Base-by-base conservation (phyloP, 2,329 filamentous ascomycete genomes). In the Aspergillus pseudonomiae region DNA sequence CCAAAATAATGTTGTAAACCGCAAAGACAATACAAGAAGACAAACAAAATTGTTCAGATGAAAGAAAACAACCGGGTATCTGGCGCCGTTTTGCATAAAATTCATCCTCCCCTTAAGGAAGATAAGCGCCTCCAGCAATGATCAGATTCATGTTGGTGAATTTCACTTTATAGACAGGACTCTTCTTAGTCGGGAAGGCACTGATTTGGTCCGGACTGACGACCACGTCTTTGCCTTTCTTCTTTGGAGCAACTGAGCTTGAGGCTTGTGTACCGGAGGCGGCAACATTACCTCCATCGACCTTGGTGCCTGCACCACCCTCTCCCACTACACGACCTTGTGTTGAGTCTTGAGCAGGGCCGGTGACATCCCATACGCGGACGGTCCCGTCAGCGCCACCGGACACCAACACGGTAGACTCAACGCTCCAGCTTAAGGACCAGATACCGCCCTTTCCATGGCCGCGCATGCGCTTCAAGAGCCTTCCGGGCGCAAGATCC, bases 81-180 rank as follows among this genome's bases (percentile, higher is more conserved):
- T 59, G 62, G 62, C 66, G 60, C 66, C 65, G 60, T 41, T 59
- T 57, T 64, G 61, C 67, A 67, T 58, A 55, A 34, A 67, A 63
- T 52, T 53, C 48, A 61, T 41, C 41, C 53, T 34, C 53, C 30
- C 28, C 58, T 77, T 65, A 80, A 43, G 87, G 87, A 73, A 89
- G 74, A 78, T 88, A 89, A 43, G 86, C 86, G 46, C 94, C 93
- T 54, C 91, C 93, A 26, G 93, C 93, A 65, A 98, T 84, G 14
- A 97, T 90, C 68, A 98, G 79, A 76, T 99, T 99, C 92, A 97
- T 97, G 65, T 93, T 85, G 4, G 95, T 98, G 73, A 97, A 97
- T 73, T 91, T 88, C 60, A 96, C 94, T 79, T 94, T 95, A 79
- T 96, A 92, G 12, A 98, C 92, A 0, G 94, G 94, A 19, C 91